These are phyloP conservation scores for Urtica urens DNA, from an alignment of 306 rosid genomes.

Conservation along the genomic window DNA sequence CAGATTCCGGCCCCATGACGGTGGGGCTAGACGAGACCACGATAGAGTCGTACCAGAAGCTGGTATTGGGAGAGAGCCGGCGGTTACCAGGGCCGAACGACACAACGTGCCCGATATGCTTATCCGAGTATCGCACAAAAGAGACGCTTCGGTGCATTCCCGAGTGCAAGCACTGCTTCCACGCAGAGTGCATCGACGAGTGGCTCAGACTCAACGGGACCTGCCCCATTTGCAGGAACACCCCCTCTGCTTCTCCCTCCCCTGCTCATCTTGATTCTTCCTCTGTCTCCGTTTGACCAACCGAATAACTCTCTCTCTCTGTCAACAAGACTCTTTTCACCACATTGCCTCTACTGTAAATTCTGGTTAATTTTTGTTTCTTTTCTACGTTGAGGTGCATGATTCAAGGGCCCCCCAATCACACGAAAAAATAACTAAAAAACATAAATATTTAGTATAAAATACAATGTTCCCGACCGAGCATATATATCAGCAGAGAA, in stretches of 20 bases:
- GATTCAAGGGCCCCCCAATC: no score
- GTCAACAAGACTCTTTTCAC: no score
- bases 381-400: no score
- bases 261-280: constrained; percentile 15
- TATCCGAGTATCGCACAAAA: constrained; percentile 46
- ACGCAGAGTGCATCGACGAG: constrained; percentile 54
- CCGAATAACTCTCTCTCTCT: no score
- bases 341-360: no score
- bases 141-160: constrained; percentile 69
- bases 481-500: no score
- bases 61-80: constrained; percentile 56
- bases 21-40: constrained; percentile 52
- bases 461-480: no score
- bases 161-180: constrained; percentile 66
- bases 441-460: no score
- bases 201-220: constrained; percentile 53
- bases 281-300: constrained; percentile 7
- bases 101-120: constrained; percentile 52
- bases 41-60: constrained; percentile 52
- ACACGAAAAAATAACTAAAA: no score
- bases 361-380: not conserved
- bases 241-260: constrained; percentile 42
- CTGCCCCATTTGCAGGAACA: constrained; percentile 62
- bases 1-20: constrained; percentile 4
- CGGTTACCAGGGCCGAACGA: constrained; percentile 46